Evolutionary conservation across 305 asterid species (phyloP).

Genomic region (Fraxinus latifolia): DNA sequence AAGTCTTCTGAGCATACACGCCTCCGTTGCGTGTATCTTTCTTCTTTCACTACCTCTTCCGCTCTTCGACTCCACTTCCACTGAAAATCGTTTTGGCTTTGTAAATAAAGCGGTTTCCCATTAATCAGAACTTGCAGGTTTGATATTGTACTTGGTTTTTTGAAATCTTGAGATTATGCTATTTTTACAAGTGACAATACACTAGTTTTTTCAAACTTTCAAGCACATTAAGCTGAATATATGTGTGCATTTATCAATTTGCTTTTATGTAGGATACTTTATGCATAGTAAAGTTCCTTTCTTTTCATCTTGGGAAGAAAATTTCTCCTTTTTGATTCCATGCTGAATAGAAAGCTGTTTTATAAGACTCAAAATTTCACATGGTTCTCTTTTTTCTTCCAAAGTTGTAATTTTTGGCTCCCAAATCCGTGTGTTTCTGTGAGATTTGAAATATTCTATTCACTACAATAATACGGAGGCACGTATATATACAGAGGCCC

Average conservation of each 20-base stretch:
- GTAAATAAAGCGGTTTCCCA: slow-evolving; percentile 28
- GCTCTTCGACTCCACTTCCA: neutral
- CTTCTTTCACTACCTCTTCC: neutral
- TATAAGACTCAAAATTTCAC: neutral
- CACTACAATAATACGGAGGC: neutral
- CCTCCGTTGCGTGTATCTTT: slow-evolving; percentile 23
- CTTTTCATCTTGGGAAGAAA: neutral
- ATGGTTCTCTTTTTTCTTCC: neutral
- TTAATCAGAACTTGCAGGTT: neutral
- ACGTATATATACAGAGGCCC: neutral
- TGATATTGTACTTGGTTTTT: neutral
- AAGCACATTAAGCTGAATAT: neutral
- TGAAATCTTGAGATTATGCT: neutral
- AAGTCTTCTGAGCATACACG: slow-evolving; percentile 8
- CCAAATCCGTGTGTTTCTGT: neutral
- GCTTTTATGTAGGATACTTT: neutral
- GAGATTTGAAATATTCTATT: neutral
- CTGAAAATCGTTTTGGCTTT: slow-evolving; percentile 32
- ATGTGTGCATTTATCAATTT: neutral
- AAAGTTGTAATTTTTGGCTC: neutral
- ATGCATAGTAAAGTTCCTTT: neutral
- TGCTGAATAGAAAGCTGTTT: neutral
- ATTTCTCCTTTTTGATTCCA: neutral
- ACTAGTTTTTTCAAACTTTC: neutral
- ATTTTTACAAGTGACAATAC: neutral